Percentiles rank a stretch among this genome's conserved stretches.
These are phyloP conservation scores for Berkeleyomyces rouxiae DNA, from an alignment of 2,329 filamentous ascomycete species.

Conservation along the genomic window DNA sequence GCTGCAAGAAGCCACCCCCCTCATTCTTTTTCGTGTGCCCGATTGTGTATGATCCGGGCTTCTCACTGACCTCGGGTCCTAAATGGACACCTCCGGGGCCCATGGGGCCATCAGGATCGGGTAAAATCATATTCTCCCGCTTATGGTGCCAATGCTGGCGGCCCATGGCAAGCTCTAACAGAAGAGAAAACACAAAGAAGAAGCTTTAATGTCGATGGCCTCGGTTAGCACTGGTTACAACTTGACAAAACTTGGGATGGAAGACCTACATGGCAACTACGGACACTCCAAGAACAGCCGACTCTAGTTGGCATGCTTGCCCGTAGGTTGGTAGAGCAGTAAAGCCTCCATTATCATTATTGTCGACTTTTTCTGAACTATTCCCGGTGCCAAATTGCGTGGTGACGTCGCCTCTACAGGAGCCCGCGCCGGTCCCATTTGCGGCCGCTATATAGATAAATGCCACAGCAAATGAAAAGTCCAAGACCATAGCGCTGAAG, in stretches of 20 bases:
- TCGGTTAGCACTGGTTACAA: not conserved
- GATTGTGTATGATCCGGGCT: constrained; percentile 18
- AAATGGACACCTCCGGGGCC: constrained; percentile 5
- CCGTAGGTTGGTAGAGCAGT: constrained; percentile 30
- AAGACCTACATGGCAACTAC: constrained; percentile 53
- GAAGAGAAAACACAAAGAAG: constrained; percentile 59
- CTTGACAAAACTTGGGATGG: not conserved
- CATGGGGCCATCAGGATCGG: constrained; percentile 19
- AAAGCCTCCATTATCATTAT: constrained; percentile 25
- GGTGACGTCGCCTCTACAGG: constrained; percentile 42
- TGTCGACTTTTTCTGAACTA: constrained; percentile 17
- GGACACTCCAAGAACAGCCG: constrained; percentile 58
- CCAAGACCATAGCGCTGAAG: constrained; percentile 55
- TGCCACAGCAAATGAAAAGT: constrained; percentile 56
- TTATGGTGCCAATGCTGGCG: constrained; percentile 60
- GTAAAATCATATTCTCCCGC: constrained; percentile 35
- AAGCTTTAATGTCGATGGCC: constrained; percentile 28
- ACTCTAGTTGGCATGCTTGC: constrained; percentile 56
- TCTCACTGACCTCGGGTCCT: not conserved
- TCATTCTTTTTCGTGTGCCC: constrained; percentile 3
- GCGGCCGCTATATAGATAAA: constrained; percentile 72
- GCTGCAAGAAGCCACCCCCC: constrained; percentile 20
- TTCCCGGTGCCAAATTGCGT: constrained; percentile 52
- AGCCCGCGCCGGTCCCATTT: constrained; percentile 50
- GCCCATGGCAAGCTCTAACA: constrained; percentile 50